phyloP scores from a whole-genome alignment of 2,329 filamentous ascomycete genomes.

The Tolypocladium guangdongense region DNA sequence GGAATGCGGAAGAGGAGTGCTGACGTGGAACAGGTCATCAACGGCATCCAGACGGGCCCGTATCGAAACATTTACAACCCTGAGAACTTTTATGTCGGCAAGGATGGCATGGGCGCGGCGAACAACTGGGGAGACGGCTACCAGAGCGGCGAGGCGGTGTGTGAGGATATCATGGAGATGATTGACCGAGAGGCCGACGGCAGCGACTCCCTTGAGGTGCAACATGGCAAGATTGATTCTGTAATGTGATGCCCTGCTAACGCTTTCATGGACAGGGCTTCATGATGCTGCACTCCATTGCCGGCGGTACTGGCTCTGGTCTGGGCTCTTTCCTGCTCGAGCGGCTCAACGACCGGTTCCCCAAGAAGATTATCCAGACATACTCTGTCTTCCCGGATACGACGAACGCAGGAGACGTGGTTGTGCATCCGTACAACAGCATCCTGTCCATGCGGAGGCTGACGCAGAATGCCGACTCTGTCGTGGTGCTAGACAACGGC shows the following conservation, averaged over 20 bases:
- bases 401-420: constrained; percentile 75
- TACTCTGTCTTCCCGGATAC: constrained; percentile 98
- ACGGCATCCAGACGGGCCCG: constrained; percentile 81
- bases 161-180: constrained; percentile 98
- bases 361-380: constrained; percentile 98
- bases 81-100: constrained; percentile 96
- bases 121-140: constrained; percentile 99
- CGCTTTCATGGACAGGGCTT: constrained; percentile 53
- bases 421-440: constrained; percentile 98
- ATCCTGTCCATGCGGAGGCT: constrained; percentile 81
- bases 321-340: constrained; percentile 91
- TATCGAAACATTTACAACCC: constrained; percentile 99
- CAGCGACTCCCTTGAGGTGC: constrained; percentile 85
- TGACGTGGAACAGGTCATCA: constrained; percentile 53
- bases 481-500: constrained; percentile 94
- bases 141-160: constrained; percentile 79
- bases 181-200: constrained; percentile 97
- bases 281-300: constrained; percentile 98
- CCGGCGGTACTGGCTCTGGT: constrained; percentile 92
- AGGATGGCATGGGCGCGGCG: constrained; percentile 84
- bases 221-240: constrained; percentile 1
- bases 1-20: not conserved
- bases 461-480: constrained; percentile 93
- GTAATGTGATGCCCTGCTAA: not conserved
- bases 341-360: constrained; percentile 90